phyloP scores from a whole-genome alignment of 108 stramenopile species.

The Skeletonema costatum region DNA sequence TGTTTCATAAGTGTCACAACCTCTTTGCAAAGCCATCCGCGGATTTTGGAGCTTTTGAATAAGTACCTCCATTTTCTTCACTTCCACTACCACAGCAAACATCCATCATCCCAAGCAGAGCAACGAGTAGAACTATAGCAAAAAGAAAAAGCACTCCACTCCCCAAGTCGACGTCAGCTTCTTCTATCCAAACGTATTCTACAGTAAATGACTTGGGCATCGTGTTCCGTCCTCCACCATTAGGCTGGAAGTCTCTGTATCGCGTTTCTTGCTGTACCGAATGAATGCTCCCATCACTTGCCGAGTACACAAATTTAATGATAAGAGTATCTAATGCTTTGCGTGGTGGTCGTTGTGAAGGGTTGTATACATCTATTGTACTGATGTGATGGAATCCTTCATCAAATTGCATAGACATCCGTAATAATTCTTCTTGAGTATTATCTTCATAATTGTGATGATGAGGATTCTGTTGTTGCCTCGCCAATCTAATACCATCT shows the following conservation, averaged over 20 bases:
- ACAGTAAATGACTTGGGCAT: conserved; percentile 26
- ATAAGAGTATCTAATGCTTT: conserved; percentile 24
- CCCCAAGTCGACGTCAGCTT: conserved; percentile 42
- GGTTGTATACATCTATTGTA: conserved; percentile 32
- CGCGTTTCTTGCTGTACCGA: conserved; percentile 32
- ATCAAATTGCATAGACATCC: conserved; percentile 27
- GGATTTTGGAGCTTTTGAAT: background rate
- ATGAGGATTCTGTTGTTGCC: background rate
- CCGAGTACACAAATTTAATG: conserved; percentile 35
- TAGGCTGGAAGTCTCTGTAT: background rate
- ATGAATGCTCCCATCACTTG: conserved; percentile 41
- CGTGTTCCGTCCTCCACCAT: background rate
- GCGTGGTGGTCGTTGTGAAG: background rate
- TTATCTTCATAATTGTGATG: background rate
- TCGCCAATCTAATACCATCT: background rate
- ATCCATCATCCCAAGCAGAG: conserved; percentile 19
- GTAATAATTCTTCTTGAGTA: background rate
- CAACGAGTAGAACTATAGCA: conserved; percentile 12
- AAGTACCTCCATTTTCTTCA: background rate
- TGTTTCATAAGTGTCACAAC: background rate
- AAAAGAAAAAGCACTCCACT: conserved; percentile 29
- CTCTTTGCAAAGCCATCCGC: background rate
- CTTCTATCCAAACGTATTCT: conserved; percentile 44
- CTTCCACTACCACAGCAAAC: background rate
- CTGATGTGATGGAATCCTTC: conserved; percentile 45